Conservation (phyloP, 2,329 filamentous ascomycete species). For the Calonectria pseudoturangicola region DNA sequence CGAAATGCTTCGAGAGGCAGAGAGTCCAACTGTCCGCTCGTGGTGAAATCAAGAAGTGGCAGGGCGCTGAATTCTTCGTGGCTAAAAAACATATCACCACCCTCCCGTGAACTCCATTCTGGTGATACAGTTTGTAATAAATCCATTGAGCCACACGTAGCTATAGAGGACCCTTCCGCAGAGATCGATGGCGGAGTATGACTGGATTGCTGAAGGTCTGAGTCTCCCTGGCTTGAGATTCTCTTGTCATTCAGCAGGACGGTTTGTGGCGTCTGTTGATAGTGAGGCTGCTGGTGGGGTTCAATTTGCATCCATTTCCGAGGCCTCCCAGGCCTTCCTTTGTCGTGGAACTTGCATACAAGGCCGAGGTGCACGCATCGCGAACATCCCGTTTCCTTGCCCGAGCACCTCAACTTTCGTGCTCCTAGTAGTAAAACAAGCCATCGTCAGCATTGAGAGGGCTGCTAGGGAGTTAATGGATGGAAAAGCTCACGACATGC, state of each 20-base stretch:
- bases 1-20: background rate
- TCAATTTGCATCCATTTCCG: background rate
- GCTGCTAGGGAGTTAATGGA: background rate
- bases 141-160: background rate
- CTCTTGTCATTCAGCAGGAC: background rate
- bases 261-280: too few species aligned
- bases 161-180: background rate
- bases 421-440: background rate
- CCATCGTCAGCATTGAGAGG: background rate
- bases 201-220: background rate
- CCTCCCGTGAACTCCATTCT: background rate
- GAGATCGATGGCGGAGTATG: background rate
- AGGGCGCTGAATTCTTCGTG: background rate
- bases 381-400: background rate
- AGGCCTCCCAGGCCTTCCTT: background rate
- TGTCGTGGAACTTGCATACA: constrained; percentile 1
- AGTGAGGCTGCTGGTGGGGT: background rate
- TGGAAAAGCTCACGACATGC: background rate
- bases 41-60: background rate
- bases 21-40: background rate
- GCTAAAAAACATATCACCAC: background rate
- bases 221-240: background rate
- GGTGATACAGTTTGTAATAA: background rate
- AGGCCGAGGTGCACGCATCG: constrained; percentile 1
- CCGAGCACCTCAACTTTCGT: background rate